Base-by-base conservation (phyloP, 2,329 filamentous ascomycete species). In the Aspergillus japonicus region DNA sequence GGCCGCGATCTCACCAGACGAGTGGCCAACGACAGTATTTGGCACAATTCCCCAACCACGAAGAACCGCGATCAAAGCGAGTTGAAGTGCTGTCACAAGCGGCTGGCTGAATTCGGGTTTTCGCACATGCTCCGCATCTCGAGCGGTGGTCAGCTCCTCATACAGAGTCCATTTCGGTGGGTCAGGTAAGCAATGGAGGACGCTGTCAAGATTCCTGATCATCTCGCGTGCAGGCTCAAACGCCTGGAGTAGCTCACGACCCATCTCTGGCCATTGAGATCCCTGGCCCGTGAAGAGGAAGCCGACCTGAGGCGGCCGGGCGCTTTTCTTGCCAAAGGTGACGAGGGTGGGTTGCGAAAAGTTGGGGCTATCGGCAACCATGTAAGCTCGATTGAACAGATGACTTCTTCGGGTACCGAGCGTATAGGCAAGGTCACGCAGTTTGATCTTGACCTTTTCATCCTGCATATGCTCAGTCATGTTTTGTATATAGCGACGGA, bases 201-300 rank as follows among this genome's bases (percentile, higher is more conserved):
- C 47, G 4, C 21, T 29, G 21, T 69, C 63, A 44, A 67, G 53
- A 14, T 62, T 44, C 12, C 35, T 29, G 4, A 69, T 39, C 7
- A 23, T 35, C 5, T 23, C 31, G 5, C 50, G 50, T n/a, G 54
- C 54, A 10, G 39, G 33, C 1, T 53, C 49, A 19, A 66, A 62
- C 14, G 29, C 29, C 12, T 57, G 33, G 11, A 70, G 53, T 5
- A 70, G 55, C 12, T 50, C 33, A 11, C 33, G 12, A 10, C 63
- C 67, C 68, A 69, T 69, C 8, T 44, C 29, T 4, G 63, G 24
- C 67, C 67, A 69, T 33, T 69, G 69, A 0, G 67, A 62, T 4
- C 69, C 69, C 39, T 71, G 68, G 0, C 67, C 68, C 2, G 65
- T 69, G 42, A 70, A 70, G 7, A 69, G 50, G 23, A 62, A 60